Evolutionary conservation across 1,284 basidiomycete genomes (phyloP).

Genomic region (Cutaneotrichosporon dermatis): DNA sequence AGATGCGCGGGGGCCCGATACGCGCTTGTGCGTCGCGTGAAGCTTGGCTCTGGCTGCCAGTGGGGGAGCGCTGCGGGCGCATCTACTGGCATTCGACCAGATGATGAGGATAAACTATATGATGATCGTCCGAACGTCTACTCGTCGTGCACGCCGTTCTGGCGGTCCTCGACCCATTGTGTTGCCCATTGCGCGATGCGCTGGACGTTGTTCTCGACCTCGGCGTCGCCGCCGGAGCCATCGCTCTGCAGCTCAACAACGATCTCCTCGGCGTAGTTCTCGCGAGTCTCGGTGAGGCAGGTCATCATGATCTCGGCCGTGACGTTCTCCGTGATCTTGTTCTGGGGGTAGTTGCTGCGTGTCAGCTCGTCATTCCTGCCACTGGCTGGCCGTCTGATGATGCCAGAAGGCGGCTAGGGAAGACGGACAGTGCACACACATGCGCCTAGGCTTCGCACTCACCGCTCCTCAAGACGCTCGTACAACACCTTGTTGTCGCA

Average conservation of each 20-base stretch:
- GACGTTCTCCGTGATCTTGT: slow-evolving; percentile 98
- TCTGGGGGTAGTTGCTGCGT: slow-evolving; percentile 73
- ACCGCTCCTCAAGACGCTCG: slow-evolving; percentile 90
- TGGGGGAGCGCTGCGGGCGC: no score
- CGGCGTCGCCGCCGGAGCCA: slow-evolving; percentile 56
- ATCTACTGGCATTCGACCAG: no score
- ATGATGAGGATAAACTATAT: no score
- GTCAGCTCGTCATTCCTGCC: background rate
- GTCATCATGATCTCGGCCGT: slow-evolving; percentile 98
- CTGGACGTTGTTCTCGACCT: slow-evolving; percentile 80
- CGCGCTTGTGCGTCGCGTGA: no score
- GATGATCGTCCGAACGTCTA: background rate
- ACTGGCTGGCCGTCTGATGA: background rate
- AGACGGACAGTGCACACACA: background rate
- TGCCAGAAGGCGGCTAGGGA: no score
- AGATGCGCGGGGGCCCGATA: background rate
- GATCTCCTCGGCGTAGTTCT: slow-evolving; percentile 77
- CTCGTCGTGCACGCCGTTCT: slow-evolving; percentile 31
- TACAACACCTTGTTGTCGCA: slow-evolving; percentile 88
- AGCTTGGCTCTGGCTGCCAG: no score
- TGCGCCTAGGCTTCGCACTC: slow-evolving; percentile 28
- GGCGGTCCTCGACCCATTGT: slow-evolving; percentile 63
- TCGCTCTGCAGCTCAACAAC: slow-evolving; percentile 83
- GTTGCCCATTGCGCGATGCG: slow-evolving; percentile 81
- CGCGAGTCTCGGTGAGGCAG: slow-evolving; percentile 79